Evolutionary conservation across 768 basidiomycete genomes (phyloP).

Genomic region (Suillus hirtellus): DNA sequence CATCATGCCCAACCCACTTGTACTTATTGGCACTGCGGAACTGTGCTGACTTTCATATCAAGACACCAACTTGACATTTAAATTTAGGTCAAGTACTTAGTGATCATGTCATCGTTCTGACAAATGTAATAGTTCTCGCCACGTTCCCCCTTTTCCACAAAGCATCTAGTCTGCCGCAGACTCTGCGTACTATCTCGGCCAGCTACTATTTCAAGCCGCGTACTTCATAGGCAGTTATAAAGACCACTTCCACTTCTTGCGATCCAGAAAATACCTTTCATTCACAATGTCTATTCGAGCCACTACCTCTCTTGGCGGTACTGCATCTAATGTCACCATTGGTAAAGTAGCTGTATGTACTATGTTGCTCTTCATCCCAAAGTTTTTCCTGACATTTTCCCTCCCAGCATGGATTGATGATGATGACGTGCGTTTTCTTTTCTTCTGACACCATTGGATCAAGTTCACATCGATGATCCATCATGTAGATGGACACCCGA

Average conservation of each 20-base stretch:
- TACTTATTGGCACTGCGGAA: no score
- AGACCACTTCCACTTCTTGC: background rate
- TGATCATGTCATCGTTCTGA: no score
- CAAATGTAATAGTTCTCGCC: no score
- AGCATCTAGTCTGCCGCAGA: background rate
- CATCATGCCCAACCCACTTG: no score
- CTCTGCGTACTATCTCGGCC: background rate
- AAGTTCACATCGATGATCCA: background rate
- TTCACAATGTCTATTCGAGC: slow-evolving; percentile 27
- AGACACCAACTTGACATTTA: no score
- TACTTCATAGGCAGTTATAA: background rate
- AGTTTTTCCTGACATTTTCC: no score
- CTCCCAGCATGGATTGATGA: slow-evolving; percentile 48
- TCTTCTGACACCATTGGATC: background rate
- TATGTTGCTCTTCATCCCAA: background rate
- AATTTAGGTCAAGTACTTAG: no score
- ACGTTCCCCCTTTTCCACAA: no score
- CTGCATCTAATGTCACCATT: background rate
- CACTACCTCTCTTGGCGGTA: slow-evolving; percentile 35
- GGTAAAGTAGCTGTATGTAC: slow-evolving; percentile 6
- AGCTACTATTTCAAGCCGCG: background rate
- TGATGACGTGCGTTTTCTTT: slow-evolving; percentile 45
- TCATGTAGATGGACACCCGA: slow-evolving; percentile 41
- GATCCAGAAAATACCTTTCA: background rate
- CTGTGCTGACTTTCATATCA: no score